phyloP scores from a whole-genome alignment of 495 filamentous ascomycete genomes.

The Penicillium maclennaniae region DNA sequence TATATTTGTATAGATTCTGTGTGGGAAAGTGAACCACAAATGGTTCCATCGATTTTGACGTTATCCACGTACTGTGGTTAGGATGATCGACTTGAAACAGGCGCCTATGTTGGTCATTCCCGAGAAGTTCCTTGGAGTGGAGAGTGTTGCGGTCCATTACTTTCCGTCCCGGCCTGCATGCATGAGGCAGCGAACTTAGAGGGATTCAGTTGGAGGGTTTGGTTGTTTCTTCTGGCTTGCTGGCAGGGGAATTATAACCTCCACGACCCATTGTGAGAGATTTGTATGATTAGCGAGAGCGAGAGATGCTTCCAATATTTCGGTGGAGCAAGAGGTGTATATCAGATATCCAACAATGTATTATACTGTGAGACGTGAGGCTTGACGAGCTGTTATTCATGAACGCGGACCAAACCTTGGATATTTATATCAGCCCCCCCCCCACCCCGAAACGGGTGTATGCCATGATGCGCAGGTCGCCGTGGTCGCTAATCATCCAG shows the following conservation, averaged over 20 bases:
- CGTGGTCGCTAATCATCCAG: constrained; percentile 8
- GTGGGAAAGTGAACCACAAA: constrained; percentile 58
- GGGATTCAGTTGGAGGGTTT: background rate
- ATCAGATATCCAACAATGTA: background rate
- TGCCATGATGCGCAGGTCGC: constrained; percentile 4
- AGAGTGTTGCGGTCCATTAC: background rate
- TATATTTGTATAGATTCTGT: constrained; percentile 50
- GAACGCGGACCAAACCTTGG: background rate
- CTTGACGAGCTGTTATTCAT: background rate
- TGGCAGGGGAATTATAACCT: constrained; percentile 46
- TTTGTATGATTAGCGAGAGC: background rate
- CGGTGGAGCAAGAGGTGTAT: background rate
- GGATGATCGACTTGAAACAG: background rate
- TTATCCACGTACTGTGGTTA: background rate
- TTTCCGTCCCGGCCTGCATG: background rate
- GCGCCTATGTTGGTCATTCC: background rate
- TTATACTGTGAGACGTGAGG: background rate
- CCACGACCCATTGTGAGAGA: constrained; percentile 46
- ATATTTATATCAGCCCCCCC: background rate
- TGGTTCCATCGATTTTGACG: background rate
- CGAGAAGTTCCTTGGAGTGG: background rate
- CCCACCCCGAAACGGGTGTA: background rate
- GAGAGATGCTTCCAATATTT: background rate
- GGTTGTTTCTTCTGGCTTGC: constrained; percentile 2
- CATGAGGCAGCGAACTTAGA: background rate